phyloP scores from a whole-genome alignment of 2,329 filamentous ascomycete genomes.

The Nannizziopsis barbatae region DNA sequence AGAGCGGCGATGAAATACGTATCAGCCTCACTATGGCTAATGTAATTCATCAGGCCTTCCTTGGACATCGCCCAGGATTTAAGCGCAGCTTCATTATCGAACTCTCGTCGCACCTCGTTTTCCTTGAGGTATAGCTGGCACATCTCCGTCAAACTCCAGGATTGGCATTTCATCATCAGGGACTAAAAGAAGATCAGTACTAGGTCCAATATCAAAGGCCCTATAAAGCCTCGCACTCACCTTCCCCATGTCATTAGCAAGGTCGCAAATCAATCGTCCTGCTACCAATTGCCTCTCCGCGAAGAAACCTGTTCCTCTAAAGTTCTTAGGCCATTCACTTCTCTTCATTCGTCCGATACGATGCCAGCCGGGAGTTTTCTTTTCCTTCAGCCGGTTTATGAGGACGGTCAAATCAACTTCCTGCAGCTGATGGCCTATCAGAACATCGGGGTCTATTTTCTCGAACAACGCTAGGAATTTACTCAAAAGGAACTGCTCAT shows the following conservation, averaged over 20 bases:
- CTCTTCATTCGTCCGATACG: conserved; percentile 78
- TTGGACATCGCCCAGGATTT: conserved; percentile 77
- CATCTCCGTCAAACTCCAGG: conserved; percentile 97
- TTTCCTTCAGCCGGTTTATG: conserved; percentile 73
- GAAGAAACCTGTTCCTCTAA: conserved; percentile 82
- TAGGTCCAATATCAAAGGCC: background rate
- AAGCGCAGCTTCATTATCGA: conserved; percentile 79
- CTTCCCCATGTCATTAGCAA: conserved; percentile 93
- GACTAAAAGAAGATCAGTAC: conserved; percentile 42
- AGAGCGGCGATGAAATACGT: conserved; percentile 93
- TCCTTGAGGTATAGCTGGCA: conserved; percentile 75
- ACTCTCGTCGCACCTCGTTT: conserved; percentile 61
- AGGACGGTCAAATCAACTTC: conserved; percentile 92
- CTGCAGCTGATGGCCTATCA: conserved; percentile 91
- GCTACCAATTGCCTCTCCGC: conserved; percentile 81
- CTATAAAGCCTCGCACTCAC: conserved; percentile 21
- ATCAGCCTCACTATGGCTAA: conserved; percentile 87
- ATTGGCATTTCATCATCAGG: conserved; percentile 92
- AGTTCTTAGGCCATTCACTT: conserved; percentile 72
- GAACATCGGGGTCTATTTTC: conserved; percentile 79
- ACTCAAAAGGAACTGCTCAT: conserved; percentile 71
- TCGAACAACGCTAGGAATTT: conserved; percentile 85
- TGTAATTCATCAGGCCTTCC: conserved; percentile 80
- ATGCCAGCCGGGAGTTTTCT: conserved; percentile 90
- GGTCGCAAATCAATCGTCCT: conserved; percentile 80